phyloP scores from a whole-genome alignment of 345 rosid species.

The Populus ilicifolia region DNA sequence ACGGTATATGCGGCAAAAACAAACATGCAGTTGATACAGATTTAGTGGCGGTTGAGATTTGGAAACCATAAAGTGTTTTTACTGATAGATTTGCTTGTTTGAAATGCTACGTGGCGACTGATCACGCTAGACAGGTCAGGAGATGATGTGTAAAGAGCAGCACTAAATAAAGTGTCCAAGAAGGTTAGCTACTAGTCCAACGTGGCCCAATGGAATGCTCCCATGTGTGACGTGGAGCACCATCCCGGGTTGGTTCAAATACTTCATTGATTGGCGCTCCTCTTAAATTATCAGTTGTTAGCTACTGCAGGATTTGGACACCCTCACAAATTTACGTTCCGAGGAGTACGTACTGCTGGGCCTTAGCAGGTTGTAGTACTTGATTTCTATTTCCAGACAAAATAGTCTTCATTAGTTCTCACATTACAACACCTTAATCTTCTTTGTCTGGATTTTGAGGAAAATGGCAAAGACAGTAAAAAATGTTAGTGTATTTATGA shows the following conservation, averaged over 20 bases:
- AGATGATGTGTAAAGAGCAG: constrained; percentile 3
- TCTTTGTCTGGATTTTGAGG: background rate
- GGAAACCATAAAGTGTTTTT: background rate
- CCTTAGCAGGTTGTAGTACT: too few relatives aligned
- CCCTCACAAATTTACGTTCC: background rate
- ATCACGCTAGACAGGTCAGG: background rate
- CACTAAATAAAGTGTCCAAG: constrained; percentile 10
- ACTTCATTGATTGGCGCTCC: background rate
- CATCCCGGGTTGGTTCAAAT: background rate
- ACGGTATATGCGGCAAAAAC: too few relatives aligned
- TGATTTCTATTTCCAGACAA: background rate
- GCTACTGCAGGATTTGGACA: background rate
- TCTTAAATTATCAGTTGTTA: background rate
- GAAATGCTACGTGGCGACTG: constrained; percentile 19
- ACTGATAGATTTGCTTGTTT: background rate
- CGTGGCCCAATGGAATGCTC: constrained; percentile 20
- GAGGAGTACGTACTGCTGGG: too few relatives aligned
- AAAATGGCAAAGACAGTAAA: background rate
- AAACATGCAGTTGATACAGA: too few relatives aligned
- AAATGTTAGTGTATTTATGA: background rate
- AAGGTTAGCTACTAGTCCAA: constrained; percentile 28
- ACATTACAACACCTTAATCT: background rate
- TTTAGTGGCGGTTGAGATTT: background rate
- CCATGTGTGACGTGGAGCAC: constrained; percentile 15
- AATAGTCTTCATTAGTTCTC: background rate